phyloP scores from a whole-genome alignment of 805 yeast genomes.

The Blastobotrys attinorum region DNA sequence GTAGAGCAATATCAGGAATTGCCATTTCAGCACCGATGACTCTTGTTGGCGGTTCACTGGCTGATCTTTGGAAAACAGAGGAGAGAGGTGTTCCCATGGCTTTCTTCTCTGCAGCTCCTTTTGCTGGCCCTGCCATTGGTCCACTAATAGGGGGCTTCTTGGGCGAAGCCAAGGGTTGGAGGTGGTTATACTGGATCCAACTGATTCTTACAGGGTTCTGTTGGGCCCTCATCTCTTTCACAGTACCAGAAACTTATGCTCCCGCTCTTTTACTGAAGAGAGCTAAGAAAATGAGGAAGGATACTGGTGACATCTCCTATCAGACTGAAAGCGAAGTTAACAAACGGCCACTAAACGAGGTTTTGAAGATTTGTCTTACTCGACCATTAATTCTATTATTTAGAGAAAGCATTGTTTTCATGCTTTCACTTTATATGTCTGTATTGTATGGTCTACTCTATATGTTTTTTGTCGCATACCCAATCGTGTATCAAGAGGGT shows the following conservation, averaged over 20 bases:
- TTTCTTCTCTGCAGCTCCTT: conserved; percentile 54
- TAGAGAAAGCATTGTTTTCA: conserved; percentile 38
- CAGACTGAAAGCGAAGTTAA: conserved; percentile 61
- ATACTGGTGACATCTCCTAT: conserved; percentile 43
- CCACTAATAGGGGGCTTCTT: conserved; percentile 58
- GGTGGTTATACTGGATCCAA: conserved; percentile 64
- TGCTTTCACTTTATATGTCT: conserved; percentile 43
- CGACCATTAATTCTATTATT: conserved; percentile 63
- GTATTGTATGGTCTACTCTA: conserved; percentile 43
- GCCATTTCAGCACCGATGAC: conserved; percentile 70
- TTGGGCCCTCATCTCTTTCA: conserved; percentile 35
- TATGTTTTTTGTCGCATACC: conserved; percentile 58
- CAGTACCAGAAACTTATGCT: conserved; percentile 62
- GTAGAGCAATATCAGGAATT: conserved; percentile 61
- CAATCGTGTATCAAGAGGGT: conserved; percentile 47
- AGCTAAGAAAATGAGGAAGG: conserved; percentile 43
- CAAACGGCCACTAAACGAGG: conserved; percentile 26
- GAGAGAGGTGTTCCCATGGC: conserved; percentile 66
- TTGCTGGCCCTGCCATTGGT: conserved; percentile 49
- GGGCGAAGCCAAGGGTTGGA: conserved; percentile 54
- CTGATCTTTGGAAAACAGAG: conserved; percentile 57
- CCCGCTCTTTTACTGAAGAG: conserved; percentile 44
- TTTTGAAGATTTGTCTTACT: conserved; percentile 52
- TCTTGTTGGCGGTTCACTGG: conserved; percentile 70
- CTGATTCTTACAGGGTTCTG: conserved; percentile 56